Percentiles rank a stretch among this genome's conserved stretches.
phyloP scores from a whole-genome alignment of 192 early-diverging fungal species.

The Backusella westeae region DNA sequence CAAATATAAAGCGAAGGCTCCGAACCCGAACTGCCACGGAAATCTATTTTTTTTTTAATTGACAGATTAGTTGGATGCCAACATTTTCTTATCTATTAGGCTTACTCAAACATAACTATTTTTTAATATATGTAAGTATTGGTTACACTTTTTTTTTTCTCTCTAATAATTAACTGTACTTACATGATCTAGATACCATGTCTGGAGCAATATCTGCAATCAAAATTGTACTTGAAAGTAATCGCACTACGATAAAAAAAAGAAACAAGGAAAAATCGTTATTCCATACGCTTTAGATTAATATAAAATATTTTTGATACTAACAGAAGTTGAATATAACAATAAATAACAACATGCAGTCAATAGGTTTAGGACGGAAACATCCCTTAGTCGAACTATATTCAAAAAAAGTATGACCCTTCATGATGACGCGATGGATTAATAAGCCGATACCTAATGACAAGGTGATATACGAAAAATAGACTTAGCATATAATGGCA shows the following conservation, averaged over 20 bases:
- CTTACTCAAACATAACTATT: slow-evolving; percentile 10
- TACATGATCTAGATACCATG: slow-evolving; percentile 26
- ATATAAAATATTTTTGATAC: neutral
- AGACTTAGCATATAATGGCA: neutral
- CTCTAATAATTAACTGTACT: neutral
- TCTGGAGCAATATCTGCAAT: slow-evolving; percentile 10
- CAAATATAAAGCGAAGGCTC: slow-evolving; percentile 27
- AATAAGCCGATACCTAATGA: slow-evolving; percentile 17
- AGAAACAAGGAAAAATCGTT: neutral
- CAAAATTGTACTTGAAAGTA: slow-evolving; percentile 21
- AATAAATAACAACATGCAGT: slow-evolving; percentile 26
- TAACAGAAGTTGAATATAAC: slow-evolving; percentile 27
- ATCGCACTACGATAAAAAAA: slow-evolving; percentile 16
- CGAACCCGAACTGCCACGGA: slow-evolving; percentile 33
- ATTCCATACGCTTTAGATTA: neutral
- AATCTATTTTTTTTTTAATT: neutral
- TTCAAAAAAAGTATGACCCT: slow-evolving; percentile 27
- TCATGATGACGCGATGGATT: slow-evolving; percentile 16
- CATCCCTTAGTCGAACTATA: slow-evolving; percentile 15
- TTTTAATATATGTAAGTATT: neutral
- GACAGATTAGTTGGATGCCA: neutral
- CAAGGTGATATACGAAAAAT: neutral
- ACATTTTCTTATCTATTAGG: neutral
- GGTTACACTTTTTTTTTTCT: neutral
- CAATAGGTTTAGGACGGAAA: slow-evolving; percentile 31